These are phyloP conservation scores for Melampsora americana DNA, from an alignment of 1,284 basidiomycete genomes.

Conservation along the genomic window DNA sequence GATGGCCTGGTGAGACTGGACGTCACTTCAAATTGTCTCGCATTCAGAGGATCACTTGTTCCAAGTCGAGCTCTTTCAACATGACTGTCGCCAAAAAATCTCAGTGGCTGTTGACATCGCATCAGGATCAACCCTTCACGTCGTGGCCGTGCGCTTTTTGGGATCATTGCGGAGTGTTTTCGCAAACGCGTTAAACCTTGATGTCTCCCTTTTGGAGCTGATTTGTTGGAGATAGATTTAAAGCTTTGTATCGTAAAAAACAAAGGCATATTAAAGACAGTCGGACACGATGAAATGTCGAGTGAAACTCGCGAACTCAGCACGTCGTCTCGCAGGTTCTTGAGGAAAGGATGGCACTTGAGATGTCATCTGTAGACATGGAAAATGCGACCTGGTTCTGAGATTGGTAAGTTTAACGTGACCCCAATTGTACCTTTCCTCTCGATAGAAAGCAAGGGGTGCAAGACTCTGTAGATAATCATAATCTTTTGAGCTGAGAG, in stretches of 20 bases:
- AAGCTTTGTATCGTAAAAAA: neutral
- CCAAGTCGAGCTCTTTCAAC: neutral
- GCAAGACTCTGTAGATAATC: slow-evolving; percentile 12
- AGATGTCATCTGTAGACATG: slow-evolving; percentile 34
- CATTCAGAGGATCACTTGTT: neutral
- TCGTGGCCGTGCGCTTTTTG: too few relatives aligned
- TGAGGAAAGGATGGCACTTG: slow-evolving; percentile 23
- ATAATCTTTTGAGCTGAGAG: slow-evolving; percentile 35
- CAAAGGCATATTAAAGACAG: neutral
- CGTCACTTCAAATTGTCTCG: neutral
- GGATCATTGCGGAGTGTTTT: neutral
- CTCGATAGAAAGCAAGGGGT: slow-evolving; percentile 24
- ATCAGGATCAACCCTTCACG: neutral
- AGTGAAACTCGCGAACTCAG: neutral
- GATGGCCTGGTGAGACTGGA: neutral
- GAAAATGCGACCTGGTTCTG: neutral
- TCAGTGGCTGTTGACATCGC: neutral
- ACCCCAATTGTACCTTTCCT: slow-evolving; percentile 42
- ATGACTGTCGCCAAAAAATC: neutral
- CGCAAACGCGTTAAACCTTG: neutral
- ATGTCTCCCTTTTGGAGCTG: neutral
- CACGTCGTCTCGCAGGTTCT: neutral
- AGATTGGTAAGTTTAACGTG: slow-evolving; percentile 20
- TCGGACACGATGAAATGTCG: neutral
- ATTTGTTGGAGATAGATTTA: slow-evolving; percentile 3